Percentiles rank a stretch among this genome's conserved stretches.
Evolutionary conservation across 768 basidiomycete genomes (phyloP).

Genomic region (Trametes punicea): DNA sequence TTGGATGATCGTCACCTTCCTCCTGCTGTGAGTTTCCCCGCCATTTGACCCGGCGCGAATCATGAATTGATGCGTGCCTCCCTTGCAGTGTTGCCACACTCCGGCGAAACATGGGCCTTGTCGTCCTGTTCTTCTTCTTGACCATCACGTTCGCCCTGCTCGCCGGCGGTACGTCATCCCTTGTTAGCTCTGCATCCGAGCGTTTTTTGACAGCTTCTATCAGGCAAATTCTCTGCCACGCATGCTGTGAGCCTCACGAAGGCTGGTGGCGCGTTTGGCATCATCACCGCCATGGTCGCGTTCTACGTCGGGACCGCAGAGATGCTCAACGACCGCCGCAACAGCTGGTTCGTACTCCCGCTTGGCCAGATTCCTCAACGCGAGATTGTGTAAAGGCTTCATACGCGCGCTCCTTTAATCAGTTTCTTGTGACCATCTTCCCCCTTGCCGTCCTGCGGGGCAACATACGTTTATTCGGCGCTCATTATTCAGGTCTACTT

Average conservation of each 20-base stretch:
- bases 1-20: constrained; percentile 71
- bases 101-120: constrained; percentile 47
- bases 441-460: constrained; percentile 4
- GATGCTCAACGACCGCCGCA: constrained; percentile 33
- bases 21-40: constrained; percentile 52
- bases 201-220: background rate
- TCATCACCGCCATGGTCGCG: constrained; percentile 45
- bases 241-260: constrained; percentile 24
- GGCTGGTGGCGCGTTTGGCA: constrained; percentile 45
- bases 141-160: constrained; percentile 50
- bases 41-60: background rate
- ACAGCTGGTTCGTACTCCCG: constrained; percentile 41
- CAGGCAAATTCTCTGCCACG: constrained; percentile 24
- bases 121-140: constrained; percentile 51
- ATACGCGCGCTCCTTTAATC: background rate
- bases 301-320: constrained; percentile 45
- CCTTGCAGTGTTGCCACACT: constrained; percentile 44
- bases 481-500: background rate
- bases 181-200: background rate
- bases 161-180: constrained; percentile 33
- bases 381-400: constrained; percentile 3
- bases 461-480: constrained; percentile 12
- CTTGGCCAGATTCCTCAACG: constrained; percentile 33
- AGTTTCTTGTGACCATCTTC: background rate
- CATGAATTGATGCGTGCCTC: background rate